Evolutionary conservation across 495 filamentous ascomycete species (phyloP).

Genomic region (Aspergillus indologenus): DNA sequence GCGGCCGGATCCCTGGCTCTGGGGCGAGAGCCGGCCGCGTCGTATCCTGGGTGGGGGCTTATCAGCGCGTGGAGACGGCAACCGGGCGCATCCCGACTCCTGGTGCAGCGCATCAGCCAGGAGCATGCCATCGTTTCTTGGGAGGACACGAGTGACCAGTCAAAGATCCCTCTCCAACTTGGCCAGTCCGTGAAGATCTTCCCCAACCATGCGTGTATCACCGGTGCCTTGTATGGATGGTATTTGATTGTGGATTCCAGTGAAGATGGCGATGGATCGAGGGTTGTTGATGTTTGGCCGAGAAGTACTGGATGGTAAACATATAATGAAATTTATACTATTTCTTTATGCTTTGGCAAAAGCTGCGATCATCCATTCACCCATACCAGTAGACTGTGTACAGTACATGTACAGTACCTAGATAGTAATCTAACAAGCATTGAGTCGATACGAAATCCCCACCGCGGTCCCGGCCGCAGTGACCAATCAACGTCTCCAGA

Average conservation of each 20-base stretch:
- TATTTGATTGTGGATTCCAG: conserved; percentile 74
- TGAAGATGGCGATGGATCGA: conserved; percentile 47
- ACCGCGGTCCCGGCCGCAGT: background rate
- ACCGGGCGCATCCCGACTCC: conserved; percentile 15
- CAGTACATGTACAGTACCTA: too few species aligned
- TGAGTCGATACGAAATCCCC: background rate
- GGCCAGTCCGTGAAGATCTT: conserved; percentile 62
- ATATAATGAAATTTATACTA: background rate
- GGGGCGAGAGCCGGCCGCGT: conserved; percentile 70
- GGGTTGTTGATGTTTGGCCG: conserved; percentile 69
- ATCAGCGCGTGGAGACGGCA: conserved; percentile 55
- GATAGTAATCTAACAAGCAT: too few species aligned
- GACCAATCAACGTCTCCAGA: background rate
- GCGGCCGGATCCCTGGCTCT: conserved; percentile 69
- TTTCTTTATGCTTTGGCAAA: too few species aligned
- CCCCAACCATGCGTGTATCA: conserved; percentile 85
- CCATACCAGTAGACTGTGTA: too few species aligned
- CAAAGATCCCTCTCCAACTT: conserved; percentile 28
- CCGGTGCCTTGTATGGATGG: conserved; percentile 67
- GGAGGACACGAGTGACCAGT: conserved; percentile 11
- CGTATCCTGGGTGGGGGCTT: conserved; percentile 72
- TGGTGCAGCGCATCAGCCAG: conserved; percentile 33
- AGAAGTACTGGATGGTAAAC: conserved; percentile 26
- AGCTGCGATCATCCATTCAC: too few species aligned
- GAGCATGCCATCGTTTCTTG: conserved; percentile 37